Evolutionary conservation across 441 rosid genomes (phyloP), one percentile per base, ranked within the genome.

Genomic region (Populus trichocarpa): DNA sequence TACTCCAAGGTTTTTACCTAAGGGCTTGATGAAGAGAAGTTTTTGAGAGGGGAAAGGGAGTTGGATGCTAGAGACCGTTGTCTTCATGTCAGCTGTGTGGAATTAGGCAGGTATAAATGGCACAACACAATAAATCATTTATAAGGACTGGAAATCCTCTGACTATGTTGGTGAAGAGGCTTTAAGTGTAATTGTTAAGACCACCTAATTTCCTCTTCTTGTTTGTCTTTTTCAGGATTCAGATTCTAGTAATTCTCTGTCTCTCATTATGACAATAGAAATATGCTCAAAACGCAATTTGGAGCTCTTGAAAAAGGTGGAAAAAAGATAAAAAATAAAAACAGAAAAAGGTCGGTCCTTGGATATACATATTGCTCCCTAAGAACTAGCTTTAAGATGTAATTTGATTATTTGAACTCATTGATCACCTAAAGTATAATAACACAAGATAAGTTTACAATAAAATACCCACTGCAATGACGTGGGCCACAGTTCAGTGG

Each of bases 241-340:
- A 28, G 2, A 64, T 42, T 57, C 30, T 57, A 70, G 63, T 33
- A 16, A 33, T 38, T 28, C 73, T 2, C 73, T 2, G 36, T 36
- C 7, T n/a, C 14, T 33, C 10, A 69, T 22, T 12, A 69, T 18
- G 25, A 36, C 23, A n/a, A 20, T 20, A 38, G 16, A 33, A 69
- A 40, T 20, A 75, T 78, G 26, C 66, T 72, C 22, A 70, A 28
- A 63, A 22, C 71, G 42, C 18, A 57, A 73, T 28, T 33, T 69
- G 35, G 33, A 76, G 14, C 25, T 80, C 35, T 28, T 38, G 42
- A 28, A 32, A 30, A 16, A 68, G 20, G 23, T 8, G 40, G 16
- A 68, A 68, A 8, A 22, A 5, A 25, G 30, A 46, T 20, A 23
- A 11, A 33, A 7, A 5, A n/a, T 38, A 66, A 26, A 16, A 67